Conservation (phyloP, 2,329 filamentous ascomycete genomes). For the Aspergillus sp. region DNA sequence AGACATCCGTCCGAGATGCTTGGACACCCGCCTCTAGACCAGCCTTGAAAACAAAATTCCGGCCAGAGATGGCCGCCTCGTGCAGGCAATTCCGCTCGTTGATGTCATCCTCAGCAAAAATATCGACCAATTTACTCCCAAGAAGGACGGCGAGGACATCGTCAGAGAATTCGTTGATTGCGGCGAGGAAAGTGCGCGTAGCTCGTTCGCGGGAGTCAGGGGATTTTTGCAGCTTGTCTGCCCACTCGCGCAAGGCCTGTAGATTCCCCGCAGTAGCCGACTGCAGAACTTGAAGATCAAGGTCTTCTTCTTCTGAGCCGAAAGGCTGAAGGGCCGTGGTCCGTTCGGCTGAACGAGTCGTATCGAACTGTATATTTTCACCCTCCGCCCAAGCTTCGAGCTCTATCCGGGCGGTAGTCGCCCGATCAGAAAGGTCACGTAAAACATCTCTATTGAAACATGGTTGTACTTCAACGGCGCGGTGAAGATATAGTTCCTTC, state of each 20-base stretch:
- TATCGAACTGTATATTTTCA: constrained; percentile 83
- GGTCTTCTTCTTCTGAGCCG: constrained; percentile 82
- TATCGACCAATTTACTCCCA: constrained; percentile 77
- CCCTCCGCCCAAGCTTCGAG: constrained; percentile 96
- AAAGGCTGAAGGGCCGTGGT: constrained; percentile 38
- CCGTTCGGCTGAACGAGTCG: constrained; percentile 41
- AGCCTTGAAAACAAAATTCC: constrained; percentile 71
- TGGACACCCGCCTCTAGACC: constrained; percentile 76
- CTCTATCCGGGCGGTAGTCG: constrained; percentile 92
- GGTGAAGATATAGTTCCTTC: constrained; percentile 93
- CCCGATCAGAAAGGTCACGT: constrained; percentile 93
- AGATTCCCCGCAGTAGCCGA: constrained; percentile 78
- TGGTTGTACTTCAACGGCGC: constrained; percentile 94
- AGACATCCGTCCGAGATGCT: constrained; percentile 81
- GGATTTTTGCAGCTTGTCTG: constrained; percentile 66
- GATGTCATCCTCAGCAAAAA: constrained; percentile 95
- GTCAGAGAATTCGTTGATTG: constrained; percentile 80
- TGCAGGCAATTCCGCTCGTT: constrained; percentile 96
- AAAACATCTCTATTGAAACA: constrained; percentile 98
- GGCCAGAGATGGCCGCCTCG: constrained; percentile 93
- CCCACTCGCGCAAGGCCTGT: constrained; percentile 73
- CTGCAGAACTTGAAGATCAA: constrained; percentile 84
- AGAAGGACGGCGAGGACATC: constrained; percentile 74
- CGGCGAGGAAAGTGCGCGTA: constrained; percentile 85
- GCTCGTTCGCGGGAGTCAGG: constrained; percentile 70